Evolutionary conservation across 805 yeast species (phyloP).

Genomic region (Myxozyma mucilagina): DNA sequence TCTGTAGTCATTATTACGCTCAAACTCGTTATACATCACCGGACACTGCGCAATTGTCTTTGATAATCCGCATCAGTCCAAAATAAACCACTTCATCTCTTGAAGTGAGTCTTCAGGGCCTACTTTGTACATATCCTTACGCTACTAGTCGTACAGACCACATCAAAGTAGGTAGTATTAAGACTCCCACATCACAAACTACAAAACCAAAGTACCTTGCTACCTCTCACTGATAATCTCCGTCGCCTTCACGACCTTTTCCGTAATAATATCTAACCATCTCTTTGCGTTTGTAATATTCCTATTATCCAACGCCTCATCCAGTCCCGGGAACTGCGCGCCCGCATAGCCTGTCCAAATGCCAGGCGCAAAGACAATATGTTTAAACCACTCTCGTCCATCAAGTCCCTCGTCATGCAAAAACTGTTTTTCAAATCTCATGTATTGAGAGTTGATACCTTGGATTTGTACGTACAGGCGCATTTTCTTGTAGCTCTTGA

Average conservation of each 20-base stretch:
- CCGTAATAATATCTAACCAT: slow-evolving; percentile 45
- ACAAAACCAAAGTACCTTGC: neutral
- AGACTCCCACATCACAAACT: neutral
- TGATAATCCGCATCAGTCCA: neutral
- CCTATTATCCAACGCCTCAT: slow-evolving; percentile 55
- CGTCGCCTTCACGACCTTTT: slow-evolving; percentile 38
- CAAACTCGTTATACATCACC: neutral
- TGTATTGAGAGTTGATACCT: slow-evolving; percentile 45
- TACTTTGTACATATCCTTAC: neutral
- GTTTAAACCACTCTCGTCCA: slow-evolving; percentile 58
- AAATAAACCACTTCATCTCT: neutral
- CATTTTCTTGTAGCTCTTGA: slow-evolving; percentile 58
- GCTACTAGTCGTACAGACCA: too few relatives aligned
- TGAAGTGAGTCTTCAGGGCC: slow-evolving; percentile 14
- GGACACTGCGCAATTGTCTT: neutral
- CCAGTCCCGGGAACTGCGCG: slow-evolving; percentile 55
- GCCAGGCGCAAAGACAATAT: slow-evolving; percentile 59
- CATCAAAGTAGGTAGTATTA: too few relatives aligned
- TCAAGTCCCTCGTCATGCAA: slow-evolving; percentile 51
- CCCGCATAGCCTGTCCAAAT: slow-evolving; percentile 64
- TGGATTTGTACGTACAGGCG: slow-evolving; percentile 59
- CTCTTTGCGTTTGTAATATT: slow-evolving; percentile 42
- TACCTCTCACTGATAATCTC: slow-evolving; percentile 35
- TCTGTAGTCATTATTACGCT: too few relatives aligned
- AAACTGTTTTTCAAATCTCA: slow-evolving; percentile 50